Evolutionary conservation across 208 protist species (phyloP).

Genomic region (Tetramitus jugosus): DNA sequence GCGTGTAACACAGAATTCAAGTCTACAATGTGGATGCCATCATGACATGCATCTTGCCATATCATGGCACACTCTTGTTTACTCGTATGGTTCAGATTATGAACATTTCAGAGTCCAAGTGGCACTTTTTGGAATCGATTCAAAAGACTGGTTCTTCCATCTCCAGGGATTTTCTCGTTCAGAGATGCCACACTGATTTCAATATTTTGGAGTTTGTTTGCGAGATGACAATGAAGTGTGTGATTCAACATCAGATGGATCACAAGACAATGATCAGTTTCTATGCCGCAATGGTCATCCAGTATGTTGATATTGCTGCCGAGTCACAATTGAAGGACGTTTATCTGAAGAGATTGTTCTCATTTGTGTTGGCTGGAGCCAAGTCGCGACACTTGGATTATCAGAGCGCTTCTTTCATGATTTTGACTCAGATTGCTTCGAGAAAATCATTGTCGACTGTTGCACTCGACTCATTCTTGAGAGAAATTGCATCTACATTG

Average conservation of each 20-base stretch:
- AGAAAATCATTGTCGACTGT: neutral
- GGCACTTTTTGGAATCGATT: constrained; percentile 32
- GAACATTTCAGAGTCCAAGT: constrained; percentile 26
- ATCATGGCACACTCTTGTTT: constrained; percentile 42
- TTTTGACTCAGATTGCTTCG: constrained; percentile 31
- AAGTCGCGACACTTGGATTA: neutral
- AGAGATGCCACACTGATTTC: constrained; percentile 26
- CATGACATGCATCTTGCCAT: constrained; percentile 38
- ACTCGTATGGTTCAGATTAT: constrained; percentile 33
- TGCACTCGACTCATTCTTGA: constrained; percentile 14
- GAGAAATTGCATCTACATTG: neutral
- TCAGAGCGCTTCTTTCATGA: constrained; percentile 29
- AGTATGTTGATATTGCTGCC: neutral
- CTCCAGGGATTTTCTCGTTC: constrained; percentile 26
- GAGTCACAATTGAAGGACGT: constrained; percentile 24
- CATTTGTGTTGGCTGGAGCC: constrained; percentile 28
- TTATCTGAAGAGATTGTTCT: constrained; percentile 22
- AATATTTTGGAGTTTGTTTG: constrained; percentile 34
- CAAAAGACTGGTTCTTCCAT: constrained; percentile 23
- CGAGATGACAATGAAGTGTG: constrained; percentile 22
- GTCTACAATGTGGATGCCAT: constrained; percentile 34
- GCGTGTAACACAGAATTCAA: constrained; percentile 24
- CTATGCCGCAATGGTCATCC: neutral
- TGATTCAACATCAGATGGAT: neutral
- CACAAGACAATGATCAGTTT: neutral